Evolutionary conservation across 129 eudicot species (phyloP).

Genomic region (Tagetes patula): DNA sequence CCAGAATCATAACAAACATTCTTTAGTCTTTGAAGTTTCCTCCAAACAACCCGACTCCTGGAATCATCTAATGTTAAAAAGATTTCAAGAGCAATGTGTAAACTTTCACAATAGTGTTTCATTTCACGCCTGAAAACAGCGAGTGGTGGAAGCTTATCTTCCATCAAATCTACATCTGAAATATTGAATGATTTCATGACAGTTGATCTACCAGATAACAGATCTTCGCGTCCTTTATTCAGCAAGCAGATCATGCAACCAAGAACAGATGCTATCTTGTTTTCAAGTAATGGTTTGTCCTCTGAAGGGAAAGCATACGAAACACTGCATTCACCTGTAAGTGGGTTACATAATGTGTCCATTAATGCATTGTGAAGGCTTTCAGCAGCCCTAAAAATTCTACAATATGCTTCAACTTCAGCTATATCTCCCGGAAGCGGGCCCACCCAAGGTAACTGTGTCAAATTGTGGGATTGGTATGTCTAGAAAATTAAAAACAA

Average conservation of each 20-base stretch:
- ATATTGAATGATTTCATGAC: slow-evolving; percentile 49
- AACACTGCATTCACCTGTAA: slow-evolving; percentile 91
- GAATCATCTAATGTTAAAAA: slow-evolving; percentile 70
- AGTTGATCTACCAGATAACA: slow-evolving; percentile 82
- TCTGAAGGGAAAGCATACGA: slow-evolving; percentile 82
- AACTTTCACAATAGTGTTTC: slow-evolving; percentile 93
- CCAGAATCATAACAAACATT: slow-evolving; percentile 90
- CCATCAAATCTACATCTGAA: slow-evolving; percentile 52
- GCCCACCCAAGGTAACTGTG: slow-evolving; percentile 81
- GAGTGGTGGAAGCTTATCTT: slow-evolving; percentile 87
- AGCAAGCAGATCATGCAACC: slow-evolving; percentile 94
- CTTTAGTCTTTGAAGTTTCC: slow-evolving; percentile 76
- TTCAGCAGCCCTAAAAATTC: slow-evolving; percentile 95
- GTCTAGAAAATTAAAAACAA: slow-evolving; percentile 35
- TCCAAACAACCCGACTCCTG: slow-evolving; percentile 71
- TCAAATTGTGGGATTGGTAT: slow-evolving; percentile 55
- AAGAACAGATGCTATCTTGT: slow-evolving; percentile 87
- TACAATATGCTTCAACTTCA: slow-evolving; percentile 94
- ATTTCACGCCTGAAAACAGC: slow-evolving; percentile 79
- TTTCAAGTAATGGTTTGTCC: slow-evolving; percentile 84
- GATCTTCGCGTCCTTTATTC: slow-evolving; percentile 90
- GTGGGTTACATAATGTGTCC: slow-evolving; percentile 85
- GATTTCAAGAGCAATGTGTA: slow-evolving; percentile 85
- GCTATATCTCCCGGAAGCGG: slow-evolving; percentile 99
- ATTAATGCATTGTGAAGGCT: slow-evolving; percentile 76